A percentile compares a stretch with the other conserved stretches of the same genome.
phyloP scores from a whole-genome alignment of 805 yeast genomes.

The Metschnikowia similis region DNA sequence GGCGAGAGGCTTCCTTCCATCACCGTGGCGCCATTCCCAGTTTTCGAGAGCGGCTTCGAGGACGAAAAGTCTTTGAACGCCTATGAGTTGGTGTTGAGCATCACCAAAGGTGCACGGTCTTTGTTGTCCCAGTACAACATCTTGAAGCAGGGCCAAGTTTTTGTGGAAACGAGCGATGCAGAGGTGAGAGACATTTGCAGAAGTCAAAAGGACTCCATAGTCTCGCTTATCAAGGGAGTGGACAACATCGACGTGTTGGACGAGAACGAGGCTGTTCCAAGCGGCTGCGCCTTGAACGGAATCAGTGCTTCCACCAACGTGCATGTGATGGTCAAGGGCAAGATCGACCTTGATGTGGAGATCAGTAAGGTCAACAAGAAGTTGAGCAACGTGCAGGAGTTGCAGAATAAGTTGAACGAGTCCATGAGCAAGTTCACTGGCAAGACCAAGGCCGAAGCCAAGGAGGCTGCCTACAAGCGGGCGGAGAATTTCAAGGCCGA shows the following conservation, averaged over 20 bases:
- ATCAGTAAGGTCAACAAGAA: slow-evolving; percentile 77
- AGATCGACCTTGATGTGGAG: slow-evolving; percentile 88
- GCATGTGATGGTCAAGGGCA: slow-evolving; percentile 90
- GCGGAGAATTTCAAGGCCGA: slow-evolving; percentile 76
- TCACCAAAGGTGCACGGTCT: slow-evolving; percentile 89
- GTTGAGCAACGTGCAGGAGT: slow-evolving; percentile 59
- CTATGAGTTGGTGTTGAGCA: slow-evolving; percentile 78
- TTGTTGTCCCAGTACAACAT: slow-evolving; percentile 86
- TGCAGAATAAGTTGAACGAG: slow-evolving; percentile 63
- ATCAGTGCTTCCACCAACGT: slow-evolving; percentile 80
- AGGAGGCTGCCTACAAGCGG: slow-evolving; percentile 66
- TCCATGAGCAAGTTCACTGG: slow-evolving; percentile 76
- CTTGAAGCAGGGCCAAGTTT: slow-evolving; percentile 81
- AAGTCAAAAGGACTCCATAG: slow-evolving; percentile 81
- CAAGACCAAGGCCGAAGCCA: slow-evolving; percentile 80
- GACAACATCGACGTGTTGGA: slow-evolving; percentile 65
- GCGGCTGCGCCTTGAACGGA: slow-evolving; percentile 84
- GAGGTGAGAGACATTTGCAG: slow-evolving; percentile 49
- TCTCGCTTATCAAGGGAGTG: slow-evolving; percentile 88
- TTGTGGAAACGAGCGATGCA: slow-evolving; percentile 61
- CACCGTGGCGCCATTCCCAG: slow-evolving; percentile 77
- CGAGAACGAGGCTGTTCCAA: slow-evolving; percentile 57
- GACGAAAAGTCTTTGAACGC: slow-evolving; percentile 64
- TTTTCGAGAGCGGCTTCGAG: slow-evolving; percentile 53
- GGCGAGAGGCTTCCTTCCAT: slow-evolving; percentile 68